Evolutionary conservation across 345 rosid species (phyloP), one percentile per base, ranked within the genome.

Genomic region (rapeseed (Brassica napus)): DNA sequence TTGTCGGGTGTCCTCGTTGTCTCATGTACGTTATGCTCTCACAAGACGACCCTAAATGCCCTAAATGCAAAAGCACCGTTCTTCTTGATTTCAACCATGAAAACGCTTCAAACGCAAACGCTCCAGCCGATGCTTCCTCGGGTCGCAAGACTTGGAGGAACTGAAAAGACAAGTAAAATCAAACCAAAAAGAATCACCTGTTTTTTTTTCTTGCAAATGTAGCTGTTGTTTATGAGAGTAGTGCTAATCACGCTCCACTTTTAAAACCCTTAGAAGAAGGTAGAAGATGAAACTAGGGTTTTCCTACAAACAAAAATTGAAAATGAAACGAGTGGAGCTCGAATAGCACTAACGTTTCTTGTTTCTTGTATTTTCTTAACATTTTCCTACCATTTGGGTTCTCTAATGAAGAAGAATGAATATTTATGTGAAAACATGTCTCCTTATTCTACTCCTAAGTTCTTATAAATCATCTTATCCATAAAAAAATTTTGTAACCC

Each of bases 11-110:
- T 58, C 98, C 98, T 15, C 84, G 96, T 74, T 93, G 98, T 83
- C 88, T 89, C 70, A 91, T 93, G 97, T 93, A 93, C 69, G 94
- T 93, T n/a, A 91, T 93, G 98, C 88, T 93, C 21, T 87, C 98
- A 0, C 91, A 91, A 79, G 89, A 87, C 21, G 92, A 89, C 61
- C 93, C 97, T 68, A 89, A 85, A 76, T 93, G 98, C 81, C 98
- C 93, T 59, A 89, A 86, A 83, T 93, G 98, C 87, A 89, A 93
- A 89, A 89, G 97, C 84, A 87, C 97, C 14, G 97, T 93, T 57
- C 86, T 93, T 82, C 93, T 93, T 44, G 98, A 92, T 78, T 89
- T 92, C 82, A 85, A 84, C 74, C 91, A 84, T 15, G 91, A 86
- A 54, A 81, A 81, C 69, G 75, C 79, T 0, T 68, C 82, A 52